Base-by-base conservation (phyloP, 306 rosid species). In the Glycine latifolia region DNA sequence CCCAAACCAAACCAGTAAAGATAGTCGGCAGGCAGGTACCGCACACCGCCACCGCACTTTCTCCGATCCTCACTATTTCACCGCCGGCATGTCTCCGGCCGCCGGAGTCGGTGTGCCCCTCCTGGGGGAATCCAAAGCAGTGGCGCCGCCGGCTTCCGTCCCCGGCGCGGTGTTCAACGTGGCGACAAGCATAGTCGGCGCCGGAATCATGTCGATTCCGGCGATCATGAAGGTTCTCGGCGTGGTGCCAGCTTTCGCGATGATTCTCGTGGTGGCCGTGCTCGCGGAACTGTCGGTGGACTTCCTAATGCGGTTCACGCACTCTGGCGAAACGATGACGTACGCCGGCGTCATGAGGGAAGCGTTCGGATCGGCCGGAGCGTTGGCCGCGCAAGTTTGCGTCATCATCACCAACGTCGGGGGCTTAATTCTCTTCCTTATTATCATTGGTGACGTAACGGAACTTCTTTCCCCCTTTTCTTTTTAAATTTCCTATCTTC, bases 121-220 rank as follows among this genome's bases (percentile, higher is more conserved):
- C 14, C 59, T 95, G 20, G 82, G 31, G 4, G 80, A 43, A 3
- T 49, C 31, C 26, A 77, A 26, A 41, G 33, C 69, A 2, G 69
- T 44, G 15, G 37, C 33, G 3, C 68, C 53, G 13, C 83, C 72
- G 7, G 93, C 90, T 0, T 83, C 98, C 4, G 79, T 93, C 1
- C 17, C 87, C 0, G 97, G 98, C 3, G 98, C 99, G 3, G 97
- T 95, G 70, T 90, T 93, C 81, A 95, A 95, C 39, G 90, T 95
- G 9, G 90, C 98, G 4, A 93, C 93, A 2, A 95, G 87, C 88
- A 90, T 93, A 10, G 79, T 95, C 8, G 99, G 99, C 8, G 95
- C 96, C 8, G 98, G 99, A 43, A 95, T 95, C 44, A 95, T 93
- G 99, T 95, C 99, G 16, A 87, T 95, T 8, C 99, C 99, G 63